Evolutionary conservation across 345 rosid genomes (phyloP).

Genomic region (Eucalyptus paniculata): DNA sequence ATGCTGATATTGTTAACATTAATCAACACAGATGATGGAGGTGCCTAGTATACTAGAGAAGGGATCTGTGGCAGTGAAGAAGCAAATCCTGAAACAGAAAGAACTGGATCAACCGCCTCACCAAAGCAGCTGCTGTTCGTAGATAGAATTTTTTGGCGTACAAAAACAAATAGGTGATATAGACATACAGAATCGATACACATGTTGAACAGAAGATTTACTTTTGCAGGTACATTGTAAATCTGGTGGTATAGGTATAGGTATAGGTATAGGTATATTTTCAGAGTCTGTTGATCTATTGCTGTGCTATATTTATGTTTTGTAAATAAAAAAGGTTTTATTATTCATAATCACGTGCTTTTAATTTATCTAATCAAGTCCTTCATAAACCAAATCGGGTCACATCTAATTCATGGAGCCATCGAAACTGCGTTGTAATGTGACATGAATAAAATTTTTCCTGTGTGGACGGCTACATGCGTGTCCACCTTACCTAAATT

Average conservation of each 20-base stretch:
- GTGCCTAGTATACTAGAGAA: slow-evolving; percentile 67
- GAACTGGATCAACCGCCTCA: slow-evolving; percentile 11
- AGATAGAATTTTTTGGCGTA: background rate
- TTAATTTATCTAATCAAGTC: background rate
- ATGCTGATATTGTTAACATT: background rate
- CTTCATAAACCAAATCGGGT: background rate
- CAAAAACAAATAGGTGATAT: background rate
- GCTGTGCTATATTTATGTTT: background rate
- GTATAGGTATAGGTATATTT: background rate
- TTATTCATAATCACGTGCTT: background rate
- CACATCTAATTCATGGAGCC: background rate
- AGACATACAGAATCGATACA: background rate
- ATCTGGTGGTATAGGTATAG: background rate
- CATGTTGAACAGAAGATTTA: background rate
- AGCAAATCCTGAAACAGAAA: slow-evolving; percentile 30
- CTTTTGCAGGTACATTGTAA: background rate
- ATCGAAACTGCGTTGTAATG: background rate
- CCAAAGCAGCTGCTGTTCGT: slow-evolving; percentile 41
- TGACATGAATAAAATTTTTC: background rate
- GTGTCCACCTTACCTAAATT: background rate
- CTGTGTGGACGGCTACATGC: background rate
- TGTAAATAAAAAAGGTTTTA: background rate
- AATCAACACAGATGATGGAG: slow-evolving; percentile 44
- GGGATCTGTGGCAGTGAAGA: slow-evolving; percentile 57
- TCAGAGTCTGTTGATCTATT: background rate